phyloP scores from a whole-genome alignment of 257 asterid species.

The Scutellaria galericulata region DNA sequence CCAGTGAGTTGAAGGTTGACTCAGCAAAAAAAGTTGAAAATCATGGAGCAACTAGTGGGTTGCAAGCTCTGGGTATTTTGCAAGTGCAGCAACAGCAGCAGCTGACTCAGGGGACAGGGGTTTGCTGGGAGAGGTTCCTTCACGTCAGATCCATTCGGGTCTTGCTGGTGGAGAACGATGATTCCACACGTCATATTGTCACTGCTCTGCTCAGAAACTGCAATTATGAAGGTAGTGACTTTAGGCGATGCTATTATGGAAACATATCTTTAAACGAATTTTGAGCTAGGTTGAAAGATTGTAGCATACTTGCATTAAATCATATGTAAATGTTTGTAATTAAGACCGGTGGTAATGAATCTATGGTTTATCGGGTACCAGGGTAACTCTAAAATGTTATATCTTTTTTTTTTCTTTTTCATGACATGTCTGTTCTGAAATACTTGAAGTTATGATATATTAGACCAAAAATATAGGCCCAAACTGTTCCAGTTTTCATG shows the following conservation, averaged over 20 bases:
- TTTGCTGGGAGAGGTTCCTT: slow-evolving; percentile 87
- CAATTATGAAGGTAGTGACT: slow-evolving; percentile 74
- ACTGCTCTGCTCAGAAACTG: slow-evolving; percentile 90
- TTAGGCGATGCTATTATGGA: not conserved
- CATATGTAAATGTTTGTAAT: not conserved
- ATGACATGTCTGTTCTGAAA: not conserved
- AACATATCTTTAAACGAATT: not conserved
- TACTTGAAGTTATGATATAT: slow-evolving; percentile 2
- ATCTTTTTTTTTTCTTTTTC: not conserved
- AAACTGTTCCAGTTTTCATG: slow-evolving; percentile 3
- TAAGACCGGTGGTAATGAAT: not conserved
- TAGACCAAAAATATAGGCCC: not conserved
- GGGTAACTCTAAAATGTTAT: too few species aligned
- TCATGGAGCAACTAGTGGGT: slow-evolving; percentile 39
- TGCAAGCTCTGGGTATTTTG: slow-evolving; percentile 40
- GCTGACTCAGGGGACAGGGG: slow-evolving; percentile 52
- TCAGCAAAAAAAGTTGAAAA: slow-evolving; percentile 32
- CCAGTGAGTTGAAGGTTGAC: slow-evolving; percentile 39
- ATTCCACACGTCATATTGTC: slow-evolving; percentile 84
- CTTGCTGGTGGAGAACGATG: slow-evolving; percentile 85
- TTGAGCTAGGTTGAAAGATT: slow-evolving; percentile 11
- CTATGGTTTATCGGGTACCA: not conserved
- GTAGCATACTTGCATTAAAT: slow-evolving; percentile 24
- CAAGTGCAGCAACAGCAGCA: slow-evolving; percentile 54
- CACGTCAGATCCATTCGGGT: slow-evolving; percentile 82